These are phyloP conservation scores for Coniochaeta hoffmannii DNA, from an alignment of 2,329 filamentous ascomycete genomes.

Conservation along the genomic window DNA sequence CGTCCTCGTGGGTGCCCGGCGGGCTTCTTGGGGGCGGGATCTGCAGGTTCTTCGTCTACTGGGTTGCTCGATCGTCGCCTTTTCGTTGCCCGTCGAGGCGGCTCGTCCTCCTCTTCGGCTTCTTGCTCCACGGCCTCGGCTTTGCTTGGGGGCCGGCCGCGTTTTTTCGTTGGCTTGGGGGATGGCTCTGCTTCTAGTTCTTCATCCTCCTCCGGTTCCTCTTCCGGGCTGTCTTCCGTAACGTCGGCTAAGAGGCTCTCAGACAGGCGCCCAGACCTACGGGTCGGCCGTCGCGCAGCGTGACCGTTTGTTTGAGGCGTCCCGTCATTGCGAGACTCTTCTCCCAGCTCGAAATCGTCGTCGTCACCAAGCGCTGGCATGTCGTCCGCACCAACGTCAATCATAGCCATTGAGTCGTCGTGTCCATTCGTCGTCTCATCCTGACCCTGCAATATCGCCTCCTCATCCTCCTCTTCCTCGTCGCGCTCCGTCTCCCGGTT, in stretches of 20 bases:
- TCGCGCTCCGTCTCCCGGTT: conserved; percentile 14
- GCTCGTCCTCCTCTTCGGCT: conserved; percentile 16
- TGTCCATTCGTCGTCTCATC: conserved; percentile 19
- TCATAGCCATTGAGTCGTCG: conserved; percentile 36
- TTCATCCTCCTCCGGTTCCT: not conserved
- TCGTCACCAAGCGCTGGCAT: conserved; percentile 13
- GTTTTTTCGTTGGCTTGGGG: conserved; percentile 9
- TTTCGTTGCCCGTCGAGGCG: conserved; percentile 5
- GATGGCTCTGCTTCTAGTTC: conserved; percentile 4
- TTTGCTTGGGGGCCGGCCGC: conserved; percentile 9
- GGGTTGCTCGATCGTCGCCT: conserved; percentile 11
- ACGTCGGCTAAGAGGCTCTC: not conserved
- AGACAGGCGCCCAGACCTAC: not conserved
- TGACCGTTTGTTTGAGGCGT: not conserved
- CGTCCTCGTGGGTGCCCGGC: not conserved
- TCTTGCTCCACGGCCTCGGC: conserved; percentile 13
- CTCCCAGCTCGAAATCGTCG: conserved; percentile 16
- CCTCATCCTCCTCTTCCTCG: conserved; percentile 20
- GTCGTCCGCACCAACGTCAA: conserved; percentile 20
- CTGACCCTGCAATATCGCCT: conserved; percentile 13
- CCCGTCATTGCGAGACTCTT: conserved; percentile 2
- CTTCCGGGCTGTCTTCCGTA: not conserved
- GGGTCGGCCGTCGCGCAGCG: not conserved
- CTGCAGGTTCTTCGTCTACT: conserved; percentile 7
- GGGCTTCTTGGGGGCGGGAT: not conserved